These are phyloP conservation scores for Melastoma malabathricum DNA, from an alignment of 345 rosid species.

Conservation along the genomic window DNA sequence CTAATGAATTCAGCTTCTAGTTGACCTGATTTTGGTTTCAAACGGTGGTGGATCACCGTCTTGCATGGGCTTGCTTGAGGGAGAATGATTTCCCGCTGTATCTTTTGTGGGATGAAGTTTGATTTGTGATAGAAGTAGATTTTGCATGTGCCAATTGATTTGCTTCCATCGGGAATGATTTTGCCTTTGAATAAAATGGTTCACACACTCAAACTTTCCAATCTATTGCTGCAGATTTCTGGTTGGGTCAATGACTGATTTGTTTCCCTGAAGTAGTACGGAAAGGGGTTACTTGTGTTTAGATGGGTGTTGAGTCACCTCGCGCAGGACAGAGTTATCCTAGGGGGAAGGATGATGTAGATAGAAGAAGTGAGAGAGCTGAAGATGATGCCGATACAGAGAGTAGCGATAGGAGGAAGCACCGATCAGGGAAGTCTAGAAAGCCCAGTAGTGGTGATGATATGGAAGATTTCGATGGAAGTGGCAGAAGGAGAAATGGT, in stretches of 20 bases:
- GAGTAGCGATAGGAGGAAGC: slow-evolving; percentile 46
- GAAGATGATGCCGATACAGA: slow-evolving; percentile 55
- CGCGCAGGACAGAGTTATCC: slow-evolving; percentile 27
- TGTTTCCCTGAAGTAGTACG: not conserved
- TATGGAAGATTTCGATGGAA: slow-evolving; percentile 34
- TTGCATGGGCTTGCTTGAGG: too few relatives aligned
- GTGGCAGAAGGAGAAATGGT: slow-evolving; percentile 42
- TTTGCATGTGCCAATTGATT: too few relatives aligned
- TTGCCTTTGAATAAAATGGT: too few relatives aligned
- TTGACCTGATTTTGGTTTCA: too few relatives aligned
- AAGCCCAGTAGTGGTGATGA: slow-evolving; percentile 44
- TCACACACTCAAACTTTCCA: too few relatives aligned
- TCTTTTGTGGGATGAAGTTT: too few relatives aligned
- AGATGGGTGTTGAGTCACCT: slow-evolving; percentile 46
- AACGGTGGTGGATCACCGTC: too few relatives aligned
- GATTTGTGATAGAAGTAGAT: too few relatives aligned
- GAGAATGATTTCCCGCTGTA: too few relatives aligned
- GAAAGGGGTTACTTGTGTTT: not conserved
- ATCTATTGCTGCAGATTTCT: too few relatives aligned
- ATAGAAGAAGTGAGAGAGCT: slow-evolving; percentile 26
- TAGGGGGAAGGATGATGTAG: slow-evolving; percentile 33
- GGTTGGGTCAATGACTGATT: not conserved
- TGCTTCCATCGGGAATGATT: too few relatives aligned
- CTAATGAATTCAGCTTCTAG: too few relatives aligned
- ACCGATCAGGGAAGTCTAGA: slow-evolving; percentile 47